phyloP scores from a whole-genome alignment of 805 yeast species.

The Suhomyces pyralidae region DNA sequence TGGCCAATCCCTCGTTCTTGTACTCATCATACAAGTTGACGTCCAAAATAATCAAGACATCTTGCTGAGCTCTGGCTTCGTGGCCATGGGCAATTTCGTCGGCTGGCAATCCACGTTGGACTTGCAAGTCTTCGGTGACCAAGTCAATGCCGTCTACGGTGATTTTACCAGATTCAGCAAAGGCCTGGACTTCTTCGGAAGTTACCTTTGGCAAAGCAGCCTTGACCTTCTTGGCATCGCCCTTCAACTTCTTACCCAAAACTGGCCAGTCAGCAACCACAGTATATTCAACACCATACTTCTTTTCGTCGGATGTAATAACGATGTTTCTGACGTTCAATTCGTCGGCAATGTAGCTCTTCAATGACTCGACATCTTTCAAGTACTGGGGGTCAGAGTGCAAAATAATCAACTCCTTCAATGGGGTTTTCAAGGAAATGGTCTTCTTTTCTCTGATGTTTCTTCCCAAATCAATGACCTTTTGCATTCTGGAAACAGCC shows the following conservation, averaged over 20 bases:
- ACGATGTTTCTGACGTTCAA: constrained; percentile 85
- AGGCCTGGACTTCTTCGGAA: constrained; percentile 78
- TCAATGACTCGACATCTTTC: constrained; percentile 72
- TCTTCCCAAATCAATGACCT: constrained; percentile 94
- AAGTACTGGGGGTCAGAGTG: constrained; percentile 76
- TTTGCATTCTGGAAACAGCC: constrained; percentile 94
- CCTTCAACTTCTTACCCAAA: constrained; percentile 93
- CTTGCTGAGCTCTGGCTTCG: constrained; percentile 84
- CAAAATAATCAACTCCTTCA: constrained; percentile 80
- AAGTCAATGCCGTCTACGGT: constrained; percentile 87
- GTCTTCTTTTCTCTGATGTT: constrained; percentile 93
- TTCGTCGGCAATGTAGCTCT: constrained; percentile 82
- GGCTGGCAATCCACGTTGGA: constrained; percentile 83
- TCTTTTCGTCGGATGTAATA: constrained; percentile 85
- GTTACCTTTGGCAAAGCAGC: constrained; percentile 83
- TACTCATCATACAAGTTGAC: constrained; percentile 83
- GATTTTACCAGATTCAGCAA: constrained; percentile 67
- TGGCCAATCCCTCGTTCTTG: constrained; percentile 90
- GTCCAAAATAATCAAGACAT: constrained; percentile 86
- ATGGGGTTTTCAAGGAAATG: constrained; percentile 92
- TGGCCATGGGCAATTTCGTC: constrained; percentile 62
- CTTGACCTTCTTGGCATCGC: constrained; percentile 90
- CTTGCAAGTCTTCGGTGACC: constrained; percentile 84
- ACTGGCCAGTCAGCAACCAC: constrained; percentile 99
- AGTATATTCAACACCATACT: constrained; percentile 86